Percentiles rank a stretch among this genome's conserved stretches.
Conservation (phyloP, 805 yeast species). For the Yarrowia sp. region DNA sequence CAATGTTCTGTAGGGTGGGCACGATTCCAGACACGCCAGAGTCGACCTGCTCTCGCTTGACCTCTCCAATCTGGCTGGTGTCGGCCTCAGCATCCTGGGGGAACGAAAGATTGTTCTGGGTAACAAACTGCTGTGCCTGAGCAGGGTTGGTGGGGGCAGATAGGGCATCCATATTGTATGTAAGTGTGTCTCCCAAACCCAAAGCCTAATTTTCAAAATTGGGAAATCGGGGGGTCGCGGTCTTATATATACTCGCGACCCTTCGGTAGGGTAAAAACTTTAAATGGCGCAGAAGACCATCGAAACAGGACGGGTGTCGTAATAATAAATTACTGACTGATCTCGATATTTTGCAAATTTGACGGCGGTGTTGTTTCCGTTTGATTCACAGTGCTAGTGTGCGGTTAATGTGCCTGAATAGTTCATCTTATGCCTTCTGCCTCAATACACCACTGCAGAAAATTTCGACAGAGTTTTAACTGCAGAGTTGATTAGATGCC, state of each 20-base stretch:
- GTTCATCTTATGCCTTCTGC: neutral
- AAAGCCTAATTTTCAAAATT: conserved; percentile 34
- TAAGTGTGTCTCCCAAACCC: conserved; percentile 38
- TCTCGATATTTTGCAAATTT: no score
- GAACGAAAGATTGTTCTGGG: conserved; percentile 45
- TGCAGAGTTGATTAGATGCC: conserved; percentile 19
- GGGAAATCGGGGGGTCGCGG: conserved; percentile 24
- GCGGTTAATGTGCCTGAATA: neutral
- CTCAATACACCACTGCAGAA: conserved; percentile 18
- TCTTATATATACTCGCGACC: conserved; percentile 34
- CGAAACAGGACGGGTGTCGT: neutral
- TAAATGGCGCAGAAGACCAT: conserved; percentile 15
- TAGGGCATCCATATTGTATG: conserved; percentile 66
- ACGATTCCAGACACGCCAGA: conserved; percentile 92
- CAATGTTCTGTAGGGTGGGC: conserved; percentile 89
- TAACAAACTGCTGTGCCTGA: conserved; percentile 74
- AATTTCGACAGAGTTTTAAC: conserved; percentile 8
- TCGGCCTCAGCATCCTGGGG: conserved; percentile 39
- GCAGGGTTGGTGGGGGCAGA: conserved; percentile 81
- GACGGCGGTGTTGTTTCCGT: neutral
- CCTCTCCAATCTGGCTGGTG: conserved; percentile 41
- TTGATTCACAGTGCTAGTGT: neutral
- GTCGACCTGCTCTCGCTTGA: conserved; percentile 50
- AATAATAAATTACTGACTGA: neutral
- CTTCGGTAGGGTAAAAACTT: conserved; percentile 37